Percentiles rank a stretch among this genome's conserved stretches.
phyloP scores from a whole-genome alignment of 306 rosid species.

The Lagenaria siceraria region DNA sequence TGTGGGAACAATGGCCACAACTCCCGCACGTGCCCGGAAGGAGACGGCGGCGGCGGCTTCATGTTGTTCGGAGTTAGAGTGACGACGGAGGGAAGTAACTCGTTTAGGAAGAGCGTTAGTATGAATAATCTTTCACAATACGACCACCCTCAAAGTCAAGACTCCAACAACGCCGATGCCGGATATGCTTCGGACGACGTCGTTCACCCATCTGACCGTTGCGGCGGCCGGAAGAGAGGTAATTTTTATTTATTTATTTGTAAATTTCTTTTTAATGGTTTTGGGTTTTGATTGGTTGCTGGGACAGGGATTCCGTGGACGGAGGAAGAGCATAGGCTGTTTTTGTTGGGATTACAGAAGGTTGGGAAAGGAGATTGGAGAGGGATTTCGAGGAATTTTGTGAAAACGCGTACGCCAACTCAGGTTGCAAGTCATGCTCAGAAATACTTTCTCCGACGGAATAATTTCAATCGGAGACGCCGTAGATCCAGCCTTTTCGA shows the following conservation, averaged over 20 bases:
- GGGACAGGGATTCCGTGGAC: conserved; percentile 71
- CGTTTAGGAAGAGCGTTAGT: conserved; percentile 73
- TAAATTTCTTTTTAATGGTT: background rate
- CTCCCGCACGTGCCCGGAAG: conserved; percentile 76
- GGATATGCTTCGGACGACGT: conserved; percentile 88
- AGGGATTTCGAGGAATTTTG: conserved; percentile 86
- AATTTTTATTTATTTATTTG: no score
- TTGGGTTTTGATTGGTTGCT: background rate
- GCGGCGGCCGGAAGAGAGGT: conserved; percentile 87
- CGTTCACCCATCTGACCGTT: conserved; percentile 62
- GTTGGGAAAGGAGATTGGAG: conserved; percentile 97
- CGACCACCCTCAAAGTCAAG: conserved; percentile 31
- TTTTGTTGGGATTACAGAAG: conserved; percentile 60
- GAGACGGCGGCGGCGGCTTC: conserved; percentile 28
- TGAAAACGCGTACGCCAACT: conserved; percentile 83
- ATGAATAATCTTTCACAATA: conserved; percentile 75
- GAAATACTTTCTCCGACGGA: conserved; percentile 80
- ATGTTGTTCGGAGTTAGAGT: conserved; percentile 69
- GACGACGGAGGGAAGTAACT: conserved; percentile 22
- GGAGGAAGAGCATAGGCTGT: conserved; percentile 72
- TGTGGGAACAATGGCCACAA: conserved; percentile 84
- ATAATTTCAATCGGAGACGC: conserved; percentile 61
- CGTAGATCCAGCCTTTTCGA: conserved; percentile 93
- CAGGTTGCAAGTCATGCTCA: conserved; percentile 97
- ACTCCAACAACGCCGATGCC: conserved; percentile 43